Base-by-base conservation (phyloP, 257 asterid species). In the Solanum chaucha region DNA sequence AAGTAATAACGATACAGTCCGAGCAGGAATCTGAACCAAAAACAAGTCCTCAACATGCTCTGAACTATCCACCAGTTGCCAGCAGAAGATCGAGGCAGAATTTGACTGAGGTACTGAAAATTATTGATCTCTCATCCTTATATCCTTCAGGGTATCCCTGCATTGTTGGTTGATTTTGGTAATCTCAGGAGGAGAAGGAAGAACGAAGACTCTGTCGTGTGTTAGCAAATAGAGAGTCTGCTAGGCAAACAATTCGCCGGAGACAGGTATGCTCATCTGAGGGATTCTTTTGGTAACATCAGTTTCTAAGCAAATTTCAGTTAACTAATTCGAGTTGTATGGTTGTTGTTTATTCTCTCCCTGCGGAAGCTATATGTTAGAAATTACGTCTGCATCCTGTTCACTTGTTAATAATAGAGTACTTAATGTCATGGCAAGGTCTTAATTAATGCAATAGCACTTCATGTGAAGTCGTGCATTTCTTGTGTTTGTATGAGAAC, bases 151-250 rank as follows among this genome's bases (percentile, higher is more conserved):
- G 71, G 5, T 44, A 7, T 20, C 13, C 46, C 11, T 48, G 15
- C 19, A 44, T 55, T 32, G 19, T 72, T 70, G 34, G 61, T 67
- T 48, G 34, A 36, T 81, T 68, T 32, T 84, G 30, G 34, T 38
- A 87, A 28, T 71, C 82, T 85, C 88, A 94, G 99, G 95, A 90
- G 55, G 98, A 95, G 88, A 94, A 87, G 87, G 96, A 95, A 90
- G 94, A 89, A 34, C 91, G 92, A 65, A 90, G 92, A 92, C 28
- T 90, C 51, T 92, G 93, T 6, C 98, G 98, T 9, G 87, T 95
- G 19, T 48, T 95, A 87, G 97, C 99, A 58, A 97, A 95, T 80
- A 93, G 99, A 92, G 99, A 97, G 85, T 93, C 99, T 8, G 99
- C 99, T 26, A 91, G 99, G 88, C 94, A 92, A 91, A 96, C 99